Conservation (phyloP, 352 stramenopile species). For the Pythium utonaiense region DNA sequence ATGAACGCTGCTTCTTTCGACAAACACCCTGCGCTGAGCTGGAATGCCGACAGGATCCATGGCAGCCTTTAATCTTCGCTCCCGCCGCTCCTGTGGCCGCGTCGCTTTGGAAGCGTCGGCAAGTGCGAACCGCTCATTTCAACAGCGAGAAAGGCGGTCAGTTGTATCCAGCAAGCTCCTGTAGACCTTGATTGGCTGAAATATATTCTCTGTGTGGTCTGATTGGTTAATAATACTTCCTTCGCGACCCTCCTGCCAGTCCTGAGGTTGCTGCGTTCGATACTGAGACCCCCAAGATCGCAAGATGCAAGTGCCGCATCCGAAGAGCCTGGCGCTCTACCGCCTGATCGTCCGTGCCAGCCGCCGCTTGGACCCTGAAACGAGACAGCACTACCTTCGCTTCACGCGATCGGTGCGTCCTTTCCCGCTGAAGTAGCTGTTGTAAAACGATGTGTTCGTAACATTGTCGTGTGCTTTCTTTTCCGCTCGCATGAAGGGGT, state of each 20-base stretch:
- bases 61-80: no score
- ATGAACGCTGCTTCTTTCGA: not conserved
- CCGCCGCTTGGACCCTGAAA: slow-evolving; percentile 34
- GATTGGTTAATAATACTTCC: no score
- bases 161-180: not conserved
- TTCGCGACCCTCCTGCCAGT: not conserved
- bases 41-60: no score
- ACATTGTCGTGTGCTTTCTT: no score
- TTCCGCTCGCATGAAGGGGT: slow-evolving; percentile 25
- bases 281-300: not conserved
- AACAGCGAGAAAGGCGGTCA: not conserved
- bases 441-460: not conserved
- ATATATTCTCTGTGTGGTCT: no score
- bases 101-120: slow-evolving; percentile 4
- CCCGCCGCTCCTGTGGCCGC: not conserved
- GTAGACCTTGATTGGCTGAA: not conserved
- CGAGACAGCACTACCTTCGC: slow-evolving; percentile 40
- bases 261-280: not conserved
- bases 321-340: slow-evolving; percentile 35
- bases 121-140: not conserved
- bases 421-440: not conserved
- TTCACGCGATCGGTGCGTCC: slow-evolving; percentile 37
- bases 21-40: not conserved
- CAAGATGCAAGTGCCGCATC: slow-evolving; percentile 13
- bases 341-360: slow-evolving; percentile 40